Evolutionary conservation across 805 yeast genomes (phyloP).

Genomic region (Yarrowia bubula): DNA sequence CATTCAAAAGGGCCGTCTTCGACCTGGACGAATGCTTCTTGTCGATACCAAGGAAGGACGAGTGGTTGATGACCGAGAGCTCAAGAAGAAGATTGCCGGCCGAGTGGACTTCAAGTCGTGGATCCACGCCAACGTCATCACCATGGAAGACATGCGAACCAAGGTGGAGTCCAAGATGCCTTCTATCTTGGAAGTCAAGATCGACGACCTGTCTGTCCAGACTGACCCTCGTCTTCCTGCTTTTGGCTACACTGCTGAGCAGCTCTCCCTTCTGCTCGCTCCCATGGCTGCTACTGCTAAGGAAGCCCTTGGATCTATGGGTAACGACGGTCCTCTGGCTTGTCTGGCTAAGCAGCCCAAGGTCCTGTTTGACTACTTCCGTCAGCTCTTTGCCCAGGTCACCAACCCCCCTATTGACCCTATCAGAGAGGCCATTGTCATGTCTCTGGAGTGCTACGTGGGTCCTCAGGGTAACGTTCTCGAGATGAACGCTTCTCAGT

Average conservation of each 20-base stretch:
- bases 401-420: slow-evolving; percentile 99
- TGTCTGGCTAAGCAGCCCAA: slow-evolving; percentile 92
- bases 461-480: slow-evolving; percentile 98
- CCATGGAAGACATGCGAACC: slow-evolving; percentile 68
- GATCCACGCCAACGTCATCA: slow-evolving; percentile 82
- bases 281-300: slow-evolving; percentile 94
- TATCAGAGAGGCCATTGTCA: slow-evolving; percentile 91
- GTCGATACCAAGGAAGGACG: slow-evolving; percentile 92
- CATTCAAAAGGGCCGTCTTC: slow-evolving; percentile 86
- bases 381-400: slow-evolving; percentile 96
- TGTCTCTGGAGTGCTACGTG: slow-evolving; percentile 94
- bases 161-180: slow-evolving; percentile 52
- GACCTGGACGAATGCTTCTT: slow-evolving; percentile 93
- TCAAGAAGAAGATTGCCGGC: slow-evolving; percentile 74
- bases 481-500: slow-evolving; percentile 89
- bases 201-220: slow-evolving; percentile 51
- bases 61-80: slow-evolving; percentile 88
- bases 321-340: slow-evolving; percentile 94
- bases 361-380: slow-evolving; percentile 86
- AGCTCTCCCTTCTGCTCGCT: slow-evolving; percentile 72
- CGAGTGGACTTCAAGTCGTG: slow-evolving; percentile 91
- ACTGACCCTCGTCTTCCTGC: slow-evolving; percentile 81
- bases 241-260: slow-evolving; percentile 94
- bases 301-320: slow-evolving; percentile 97
- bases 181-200: slow-evolving; percentile 31